Evolutionary conservation across 306 rosid species (phyloP).

Genomic region (Castanea mollissima): DNA sequence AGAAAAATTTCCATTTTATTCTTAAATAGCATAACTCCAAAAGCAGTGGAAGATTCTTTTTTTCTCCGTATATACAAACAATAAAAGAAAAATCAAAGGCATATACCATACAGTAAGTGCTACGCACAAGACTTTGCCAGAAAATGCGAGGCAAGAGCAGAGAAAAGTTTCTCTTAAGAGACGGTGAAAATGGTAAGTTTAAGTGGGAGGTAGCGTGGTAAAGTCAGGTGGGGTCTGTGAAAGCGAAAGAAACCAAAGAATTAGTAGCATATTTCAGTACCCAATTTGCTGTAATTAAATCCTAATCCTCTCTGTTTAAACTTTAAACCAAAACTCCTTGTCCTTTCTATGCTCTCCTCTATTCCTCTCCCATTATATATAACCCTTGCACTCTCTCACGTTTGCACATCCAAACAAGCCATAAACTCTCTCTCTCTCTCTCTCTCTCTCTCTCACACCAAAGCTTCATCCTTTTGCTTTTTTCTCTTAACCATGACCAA

Average conservation of each 20-base stretch:
- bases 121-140: background rate
- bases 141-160: background rate
- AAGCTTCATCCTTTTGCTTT: background rate
- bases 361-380: conserved; percentile 37
- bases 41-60: too few relatives aligned
- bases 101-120: conserved; percentile 13
- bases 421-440: conserved; percentile 7
- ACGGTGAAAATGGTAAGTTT: background rate
- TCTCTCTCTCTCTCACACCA: background rate
- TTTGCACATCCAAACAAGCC: conserved; percentile 16
- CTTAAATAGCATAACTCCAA: too few relatives aligned
- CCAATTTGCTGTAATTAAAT: background rate
- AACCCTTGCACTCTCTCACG: conserved; percentile 24
- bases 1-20: too few relatives aligned
- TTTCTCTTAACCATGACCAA: conserved; percentile 42
- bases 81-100: background rate
- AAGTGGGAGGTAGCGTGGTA: conserved; percentile 21
- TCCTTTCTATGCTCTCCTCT: background rate
- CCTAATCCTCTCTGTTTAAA: background rate
- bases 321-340: background rate
- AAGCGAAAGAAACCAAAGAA: conserved; percentile 24
- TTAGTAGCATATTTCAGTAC: background rate
- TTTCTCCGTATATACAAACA: too few relatives aligned
- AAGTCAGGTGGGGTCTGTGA: conserved; percentile 48
- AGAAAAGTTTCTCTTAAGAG: too few relatives aligned